Evolutionary conservation across 2,329 filamentous ascomycete genomes (phyloP), one percentile per base, ranked within the genome.

Genomic region (Alternaria arbusti): DNA sequence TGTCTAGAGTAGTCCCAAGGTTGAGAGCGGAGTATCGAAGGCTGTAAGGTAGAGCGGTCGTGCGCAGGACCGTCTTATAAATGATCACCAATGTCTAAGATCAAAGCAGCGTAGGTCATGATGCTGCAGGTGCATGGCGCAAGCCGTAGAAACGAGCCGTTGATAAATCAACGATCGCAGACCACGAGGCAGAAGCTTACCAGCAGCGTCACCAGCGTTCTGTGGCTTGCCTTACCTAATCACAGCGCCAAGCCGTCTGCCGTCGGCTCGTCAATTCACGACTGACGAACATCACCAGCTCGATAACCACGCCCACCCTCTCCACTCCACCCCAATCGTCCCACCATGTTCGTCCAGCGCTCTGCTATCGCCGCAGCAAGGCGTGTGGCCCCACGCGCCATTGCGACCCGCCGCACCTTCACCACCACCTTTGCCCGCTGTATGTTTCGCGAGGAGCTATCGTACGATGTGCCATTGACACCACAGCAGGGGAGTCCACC

Each of bases 261-360:
- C 72, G 67, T 69, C 64, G 59, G 62, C 70, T 73, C 71, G 63
- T 70, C 71, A 68, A 72, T 66, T 65, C 67, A 70, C 66, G 63
- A 63, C 62, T 58, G 49, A 65, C 36, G 58, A 68, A 58, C 69
- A 52, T 61, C 66, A 68, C 69, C 66, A 76, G 70, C 74, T 75
- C 67, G 59, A 68, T 68, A 69, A 69, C 72, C 68, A 64, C 70
- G 67, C 65, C 62, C 64, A 59, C 62, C 73, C 76, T 78, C 75
- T 76, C 76, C 68, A 71, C 71, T 72, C 71, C 74, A 77, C 73
- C 61, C 77, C 78, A 80, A 79, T 77, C 73, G 73, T 63, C 65
- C 64, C 74, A 74, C 74, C 72, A 83, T 83, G 80, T 81, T 85
- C 73, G 80, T 85, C 77, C 83, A 84, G 72, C 83, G 84, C 77